These are phyloP conservation scores for Aspergillus udagawae DNA, from an alignment of 2,329 filamentous ascomycete genomes.

Conservation along the genomic window DNA sequence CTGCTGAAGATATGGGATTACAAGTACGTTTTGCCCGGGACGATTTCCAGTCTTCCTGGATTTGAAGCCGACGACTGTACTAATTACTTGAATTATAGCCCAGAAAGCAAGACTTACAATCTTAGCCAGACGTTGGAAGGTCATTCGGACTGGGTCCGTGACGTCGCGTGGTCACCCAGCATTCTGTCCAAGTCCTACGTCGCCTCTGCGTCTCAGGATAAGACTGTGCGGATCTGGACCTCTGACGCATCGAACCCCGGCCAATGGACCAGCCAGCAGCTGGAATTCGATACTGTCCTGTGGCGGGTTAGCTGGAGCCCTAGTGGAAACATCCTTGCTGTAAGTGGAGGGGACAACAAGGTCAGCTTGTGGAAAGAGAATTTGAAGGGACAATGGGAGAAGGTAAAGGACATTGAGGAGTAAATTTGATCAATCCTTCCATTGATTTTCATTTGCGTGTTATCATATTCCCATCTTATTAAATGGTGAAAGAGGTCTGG, in stretches of 20 bases:
- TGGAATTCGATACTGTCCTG: conserved; percentile 82
- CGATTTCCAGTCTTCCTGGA: neutral
- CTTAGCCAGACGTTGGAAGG: conserved; percentile 61
- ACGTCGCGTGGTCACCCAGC: conserved; percentile 95
- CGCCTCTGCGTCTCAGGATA: conserved; percentile 90
- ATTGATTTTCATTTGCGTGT: conserved; percentile 4
- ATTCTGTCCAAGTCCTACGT: conserved; percentile 96
- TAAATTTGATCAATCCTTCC: conserved; percentile 34
- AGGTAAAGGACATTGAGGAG: conserved; percentile 93
- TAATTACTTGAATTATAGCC: conserved; percentile 28
- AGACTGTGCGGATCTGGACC: conserved; percentile 97
- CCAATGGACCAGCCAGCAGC: conserved; percentile 79
- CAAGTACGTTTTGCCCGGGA: conserved; percentile 46
- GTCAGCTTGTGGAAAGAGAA: conserved; percentile 99
- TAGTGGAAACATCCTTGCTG: conserved; percentile 91
- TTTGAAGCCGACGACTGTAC: neutral
- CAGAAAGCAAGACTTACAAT: conserved; percentile 51
- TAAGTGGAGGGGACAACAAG: conserved; percentile 92
- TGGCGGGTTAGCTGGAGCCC: conserved; percentile 98
- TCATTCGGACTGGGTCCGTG: conserved; percentile 94
- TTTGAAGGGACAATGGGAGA: conserved; percentile 92
- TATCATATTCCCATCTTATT: conserved; percentile 10
- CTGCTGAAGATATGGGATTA: conserved; percentile 89
- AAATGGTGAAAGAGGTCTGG: conserved; percentile 12
- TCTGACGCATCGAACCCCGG: conserved; percentile 62